Base-by-base conservation (phyloP, 371 early-diverging fungal species). In the Mortierella sp. region DNA sequence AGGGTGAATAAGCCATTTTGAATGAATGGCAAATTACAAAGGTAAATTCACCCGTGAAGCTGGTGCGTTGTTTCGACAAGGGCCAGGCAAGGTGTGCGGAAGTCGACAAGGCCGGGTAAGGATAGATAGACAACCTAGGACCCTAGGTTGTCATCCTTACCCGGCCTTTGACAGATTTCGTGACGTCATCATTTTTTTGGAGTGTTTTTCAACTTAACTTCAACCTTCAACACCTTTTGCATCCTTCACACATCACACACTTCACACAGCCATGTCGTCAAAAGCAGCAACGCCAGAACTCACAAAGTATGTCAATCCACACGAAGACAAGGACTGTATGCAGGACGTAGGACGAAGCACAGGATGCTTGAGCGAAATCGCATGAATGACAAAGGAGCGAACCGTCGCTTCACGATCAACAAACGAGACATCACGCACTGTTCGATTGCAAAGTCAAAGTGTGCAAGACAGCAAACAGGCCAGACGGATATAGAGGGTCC, bases 231-330 rank as follows among this genome's bases (percentile, higher is more conserved):
- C 65, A 8, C 24, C 65, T 21, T 11, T 38, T 38, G 0, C 68
- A 68, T 68, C 68, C 21, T 68, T 63, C 34, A 63, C 76, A 73
- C 68, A 52, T 38, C 72, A 10, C 48, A 76, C 50, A 63, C 52
- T 45, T 48, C 34, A 58, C 68, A 63, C 68, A 68, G 54, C 73
- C 81, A 85, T 85, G 86, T 82, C 94, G 91, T 90, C 90, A 75
- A 95, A 95, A 84, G 94, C 95, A 83, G 90, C 94, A 70, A 94
- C 94, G 72, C 96, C 96, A 73, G 96, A 96, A 87, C 91, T 96
- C 85, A 96, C 95, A 89, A 95, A 93, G 96, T 95, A 92, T 75
- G 90, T 78, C 24, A 9, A 2, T 3, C n/a, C 13, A 34, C 9
- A 31, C 19, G 14, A 9, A 28, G 28, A 6, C 34, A 34, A 19